Evolutionary conservation across 176 grass and related monocot genomes (phyloP).

Genomic region (Oryza punctata): DNA sequence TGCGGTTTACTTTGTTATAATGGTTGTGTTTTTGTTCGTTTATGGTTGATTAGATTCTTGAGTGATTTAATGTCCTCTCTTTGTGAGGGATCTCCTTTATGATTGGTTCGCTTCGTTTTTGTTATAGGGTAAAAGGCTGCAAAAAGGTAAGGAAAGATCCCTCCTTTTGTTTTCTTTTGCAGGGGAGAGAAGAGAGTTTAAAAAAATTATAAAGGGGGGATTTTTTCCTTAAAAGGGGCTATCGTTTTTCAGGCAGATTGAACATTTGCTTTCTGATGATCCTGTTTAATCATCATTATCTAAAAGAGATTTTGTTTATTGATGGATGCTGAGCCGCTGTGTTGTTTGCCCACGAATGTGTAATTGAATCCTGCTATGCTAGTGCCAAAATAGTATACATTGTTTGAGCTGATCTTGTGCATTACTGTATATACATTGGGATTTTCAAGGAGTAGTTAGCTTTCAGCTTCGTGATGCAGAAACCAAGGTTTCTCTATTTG

Average conservation of each 20-base stretch:
- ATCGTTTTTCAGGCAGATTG: slow-evolving; percentile 21
- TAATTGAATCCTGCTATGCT: slow-evolving; percentile 23
- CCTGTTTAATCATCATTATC: neutral
- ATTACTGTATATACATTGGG: slow-evolving; percentile 10
- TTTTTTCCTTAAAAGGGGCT: neutral
- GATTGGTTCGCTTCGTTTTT: slow-evolving; percentile 34
- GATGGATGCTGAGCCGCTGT: slow-evolving; percentile 7
- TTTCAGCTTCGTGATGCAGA: slow-evolving; percentile 5
- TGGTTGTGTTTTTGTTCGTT: neutral
- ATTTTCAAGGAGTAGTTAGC: slow-evolving; percentile 1
- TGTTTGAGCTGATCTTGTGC: neutral
- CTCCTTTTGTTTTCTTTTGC: slow-evolving; percentile 50
- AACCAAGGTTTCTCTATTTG: slow-evolving; percentile 22
- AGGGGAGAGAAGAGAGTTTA: slow-evolving; percentile 12
- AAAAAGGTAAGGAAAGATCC: slow-evolving; percentile 34
- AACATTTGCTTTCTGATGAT: neutral
- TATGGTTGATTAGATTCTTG: slow-evolving; percentile 25
- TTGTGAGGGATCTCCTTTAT: slow-evolving; percentile 15
- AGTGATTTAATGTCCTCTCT: slow-evolving; percentile 34
- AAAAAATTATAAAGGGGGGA: neutral
- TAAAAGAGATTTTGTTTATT: neutral
- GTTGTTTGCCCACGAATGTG: slow-evolving; percentile 8
- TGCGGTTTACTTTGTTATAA: slow-evolving; percentile 1
- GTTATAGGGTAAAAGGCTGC: slow-evolving; percentile 38
- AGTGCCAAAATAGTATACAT: slow-evolving; percentile 15